Conservation (phyloP, 2,329 filamentous ascomycete species). For the Neoascochyta sp. region DNA sequence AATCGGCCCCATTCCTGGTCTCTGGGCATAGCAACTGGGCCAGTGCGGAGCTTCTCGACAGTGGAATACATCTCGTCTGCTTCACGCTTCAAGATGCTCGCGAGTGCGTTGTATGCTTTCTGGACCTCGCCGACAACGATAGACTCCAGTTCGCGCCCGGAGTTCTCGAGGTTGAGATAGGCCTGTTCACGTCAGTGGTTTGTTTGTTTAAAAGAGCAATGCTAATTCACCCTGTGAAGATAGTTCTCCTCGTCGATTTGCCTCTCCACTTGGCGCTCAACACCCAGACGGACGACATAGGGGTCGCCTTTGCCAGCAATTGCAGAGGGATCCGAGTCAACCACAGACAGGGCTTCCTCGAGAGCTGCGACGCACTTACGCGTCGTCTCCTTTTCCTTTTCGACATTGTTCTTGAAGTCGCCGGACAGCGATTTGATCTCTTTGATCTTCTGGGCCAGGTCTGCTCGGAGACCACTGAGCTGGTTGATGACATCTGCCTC, state of each 20-base stretch:
- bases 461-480: slow-evolving; percentile 77
- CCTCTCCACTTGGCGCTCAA: slow-evolving; percentile 85
- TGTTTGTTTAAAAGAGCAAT: slow-evolving; percentile 6
- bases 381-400: slow-evolving; percentile 88
- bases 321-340: slow-evolving; percentile 70
- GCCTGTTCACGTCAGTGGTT: slow-evolving; percentile 54
- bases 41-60: slow-evolving; percentile 75
- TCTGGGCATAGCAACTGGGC: slow-evolving; percentile 88
- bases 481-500: slow-evolving; percentile 88
- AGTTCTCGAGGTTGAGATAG: slow-evolving; percentile 89
- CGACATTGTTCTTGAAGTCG: slow-evolving; percentile 95
- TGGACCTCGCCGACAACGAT: slow-evolving; percentile 98
- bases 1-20: slow-evolving; percentile 88
- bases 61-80: slow-evolving; percentile 75
- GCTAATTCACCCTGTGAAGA: slow-evolving; percentile 68
- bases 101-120: slow-evolving; percentile 93
- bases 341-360: slow-evolving; percentile 76
- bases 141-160: slow-evolving; percentile 88
- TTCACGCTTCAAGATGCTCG: slow-evolving; percentile 86
- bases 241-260: slow-evolving; percentile 98
- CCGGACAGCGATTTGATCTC: slow-evolving; percentile 92
- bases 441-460: slow-evolving; percentile 94
- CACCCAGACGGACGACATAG: slow-evolving; percentile 77
- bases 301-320: slow-evolving; percentile 87
- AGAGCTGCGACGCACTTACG: slow-evolving; percentile 72